A percentile compares a stretch with the other conserved stretches of the same genome.
phyloP scores from a whole-genome alignment of 1,284 basidiomycete species.

The Malassezia cuniculi region DNA sequence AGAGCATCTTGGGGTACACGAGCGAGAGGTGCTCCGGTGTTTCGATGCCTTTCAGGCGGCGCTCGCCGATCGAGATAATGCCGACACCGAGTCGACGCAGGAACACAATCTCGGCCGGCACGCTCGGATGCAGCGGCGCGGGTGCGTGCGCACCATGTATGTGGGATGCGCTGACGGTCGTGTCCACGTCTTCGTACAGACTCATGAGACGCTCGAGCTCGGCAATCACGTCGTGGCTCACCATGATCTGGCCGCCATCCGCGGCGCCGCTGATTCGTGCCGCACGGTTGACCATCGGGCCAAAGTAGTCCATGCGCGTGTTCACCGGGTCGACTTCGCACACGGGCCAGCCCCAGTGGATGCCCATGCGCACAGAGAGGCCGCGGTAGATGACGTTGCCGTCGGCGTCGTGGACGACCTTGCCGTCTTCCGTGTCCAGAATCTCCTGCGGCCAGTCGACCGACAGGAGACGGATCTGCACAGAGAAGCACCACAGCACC shows the following conservation, averaged over 20 bases:
- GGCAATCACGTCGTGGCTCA: constrained; percentile 63
- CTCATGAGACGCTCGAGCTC: constrained; percentile 33
- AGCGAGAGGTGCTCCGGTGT: constrained; percentile 61
- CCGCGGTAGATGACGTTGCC: constrained; percentile 71
- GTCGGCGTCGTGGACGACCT: constrained; percentile 60
- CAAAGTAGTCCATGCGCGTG: constrained; percentile 69
- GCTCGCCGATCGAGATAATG: constrained; percentile 69
- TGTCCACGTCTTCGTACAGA: constrained; percentile 22
- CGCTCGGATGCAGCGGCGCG: constrained; percentile 24
- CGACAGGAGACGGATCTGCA: constrained; percentile 72
- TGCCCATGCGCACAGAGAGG: constrained; percentile 89
- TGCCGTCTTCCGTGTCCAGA: constrained; percentile 80
- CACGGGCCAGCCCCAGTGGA: constrained; percentile 80
- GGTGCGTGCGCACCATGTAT: not conserved
- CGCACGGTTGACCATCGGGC: constrained; percentile 51
- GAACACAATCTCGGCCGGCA: constrained; percentile 53
- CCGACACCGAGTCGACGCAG: constrained; percentile 63
- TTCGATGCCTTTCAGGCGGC: constrained; percentile 85
- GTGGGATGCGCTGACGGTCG: constrained; percentile 8
- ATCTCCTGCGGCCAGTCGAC: constrained; percentile 89
- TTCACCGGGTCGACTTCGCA: constrained; percentile 91
- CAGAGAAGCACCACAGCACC: constrained; percentile 78
- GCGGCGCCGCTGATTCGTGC: constrained; percentile 73
- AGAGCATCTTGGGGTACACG: constrained; percentile 67
- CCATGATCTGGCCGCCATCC: constrained; percentile 86